Percentiles rank a stretch among this genome's conserved stretches.
phyloP scores from a whole-genome alignment of 73 alveolate species.

The Paramecium tetraurelia region DNA sequence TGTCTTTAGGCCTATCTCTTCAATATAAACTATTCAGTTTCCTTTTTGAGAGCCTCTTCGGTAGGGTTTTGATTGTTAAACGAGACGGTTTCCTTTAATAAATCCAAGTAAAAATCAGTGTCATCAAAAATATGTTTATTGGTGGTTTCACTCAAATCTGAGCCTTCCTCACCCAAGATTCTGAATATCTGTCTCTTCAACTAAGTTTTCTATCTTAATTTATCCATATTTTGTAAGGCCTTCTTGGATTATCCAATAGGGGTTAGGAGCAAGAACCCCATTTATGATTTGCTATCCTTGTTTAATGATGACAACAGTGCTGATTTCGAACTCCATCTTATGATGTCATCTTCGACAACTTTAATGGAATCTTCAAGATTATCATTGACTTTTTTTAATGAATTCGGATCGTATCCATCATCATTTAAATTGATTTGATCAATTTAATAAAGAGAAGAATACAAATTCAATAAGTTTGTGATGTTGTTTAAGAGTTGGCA shows the following conservation, averaged over 20 bases:
- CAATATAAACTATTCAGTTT: neutral
- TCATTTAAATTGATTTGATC: neutral
- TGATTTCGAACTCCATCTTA: constrained; percentile 36
- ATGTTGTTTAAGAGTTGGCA: neutral
- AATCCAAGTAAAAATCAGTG: constrained; percentile 26
- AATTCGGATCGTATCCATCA: neutral
- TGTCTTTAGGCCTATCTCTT: constrained; percentile 13
- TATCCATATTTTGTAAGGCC: neutral
- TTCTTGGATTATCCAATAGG: constrained; percentile 25
- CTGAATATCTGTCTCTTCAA: constrained; percentile 14
- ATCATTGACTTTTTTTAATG: neutral
- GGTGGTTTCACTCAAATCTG: neutral
- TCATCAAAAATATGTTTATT: constrained; percentile 29
- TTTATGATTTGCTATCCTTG: neutral
- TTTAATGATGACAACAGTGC: neutral
- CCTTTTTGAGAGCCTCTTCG: neutral
- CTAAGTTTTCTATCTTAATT: neutral
- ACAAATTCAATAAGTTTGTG: neutral
- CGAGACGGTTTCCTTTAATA: neutral
- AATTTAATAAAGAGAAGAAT: neutral
- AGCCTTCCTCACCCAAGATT: constrained; percentile 31
- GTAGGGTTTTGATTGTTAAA: neutral
- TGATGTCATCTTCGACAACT: neutral
- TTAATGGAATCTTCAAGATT: neutral
- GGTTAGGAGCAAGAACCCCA: neutral